A percentile compares a stretch with the other conserved stretches of the same genome.
Conservation (phyloP, 2,329 filamentous ascomycete species). For the Penicillium sp. region DNA sequence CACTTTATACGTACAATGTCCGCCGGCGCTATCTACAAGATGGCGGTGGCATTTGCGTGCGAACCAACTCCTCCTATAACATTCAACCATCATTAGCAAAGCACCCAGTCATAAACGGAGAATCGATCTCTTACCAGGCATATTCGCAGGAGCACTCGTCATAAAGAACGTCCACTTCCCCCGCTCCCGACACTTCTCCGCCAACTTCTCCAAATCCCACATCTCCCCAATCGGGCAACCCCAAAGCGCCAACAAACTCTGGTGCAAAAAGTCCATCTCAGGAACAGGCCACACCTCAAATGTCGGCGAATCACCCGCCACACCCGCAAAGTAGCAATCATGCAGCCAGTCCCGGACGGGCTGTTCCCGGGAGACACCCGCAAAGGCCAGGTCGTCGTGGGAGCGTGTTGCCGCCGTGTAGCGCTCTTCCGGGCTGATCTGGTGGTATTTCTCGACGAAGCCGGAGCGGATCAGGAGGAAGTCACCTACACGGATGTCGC, state of each 20-base stretch:
- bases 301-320: conserved; percentile 62
- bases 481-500: conserved; percentile 61
- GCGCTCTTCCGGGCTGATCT: conserved; percentile 41
- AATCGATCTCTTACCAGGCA: conserved; percentile 35
- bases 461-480: conserved; percentile 68
- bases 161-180: conserved; percentile 46
- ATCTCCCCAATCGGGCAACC: conserved; percentile 50
- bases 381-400: conserved; percentile 47
- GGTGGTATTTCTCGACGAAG: conserved; percentile 60
- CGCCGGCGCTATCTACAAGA: conserved; percentile 22
- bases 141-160: conserved; percentile 45
- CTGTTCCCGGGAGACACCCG: conserved; percentile 55
- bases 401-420: conserved; percentile 32
- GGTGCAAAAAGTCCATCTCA: conserved; percentile 39
- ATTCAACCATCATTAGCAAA: conserved; percentile 3
- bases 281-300: conserved; percentile 65
- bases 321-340: conserved; percentile 67
- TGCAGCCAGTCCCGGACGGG: conserved; percentile 67
- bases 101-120: background rate
- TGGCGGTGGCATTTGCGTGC: conserved; percentile 37
- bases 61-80: conserved; percentile 33
- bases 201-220: conserved; percentile 46
- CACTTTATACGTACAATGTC: background rate
- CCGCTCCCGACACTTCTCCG: conserved; percentile 36
- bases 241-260: conserved; percentile 47